Evolutionary conservation across 2,329 filamentous ascomycete species (phyloP), one percentile per base, ranked within the genome.

Genomic region (Fusarium multiceps): DNA sequence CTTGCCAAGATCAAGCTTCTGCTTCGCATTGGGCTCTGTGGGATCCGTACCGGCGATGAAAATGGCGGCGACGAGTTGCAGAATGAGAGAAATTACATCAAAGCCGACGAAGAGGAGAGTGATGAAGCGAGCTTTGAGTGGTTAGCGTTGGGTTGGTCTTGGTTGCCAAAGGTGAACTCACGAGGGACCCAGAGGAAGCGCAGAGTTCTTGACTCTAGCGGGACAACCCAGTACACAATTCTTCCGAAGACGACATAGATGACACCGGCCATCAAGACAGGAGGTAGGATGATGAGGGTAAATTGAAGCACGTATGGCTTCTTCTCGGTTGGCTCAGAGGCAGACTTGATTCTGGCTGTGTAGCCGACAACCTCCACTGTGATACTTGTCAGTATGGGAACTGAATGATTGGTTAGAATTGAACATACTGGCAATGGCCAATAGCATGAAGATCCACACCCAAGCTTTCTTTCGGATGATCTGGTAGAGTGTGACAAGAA

Each of bases 51-150:
- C 74, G 0, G 82, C 78, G 14, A 85, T 77, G 51, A 81, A 78
- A 40, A 84, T 73, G 1, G 80, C 79, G 7, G 80, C 81, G 25
- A 76, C 63, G 6, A 82, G 71, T 54, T 82, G 81, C 3, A 83
- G 74, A 4, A 82, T 47, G 6, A 82, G 75, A 1, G 81, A 76
- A 20, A 82, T 37, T 12, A 82, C 62, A 53, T 82, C 80, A 53
- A 77, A 82, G 11, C 77, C 77, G 13, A 82, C 81, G 40, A 82
- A 83, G n/a, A 82, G 77, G 6, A 75, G 78, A 1, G 81, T 82
- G 13, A 74, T 70, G 3, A 70, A 73, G 4, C 72, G 66, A 13
- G 71, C 21, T 23, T 23, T 23, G 21, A 23, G 21, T 23, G 21
- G 21, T 23, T 23, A 23, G 21, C 21, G 21, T 23, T 23, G 21